Evolutionary conservation across 2,329 filamentous ascomycete genomes (phyloP).

Genomic region (Stemphylium vesicarium): DNA sequence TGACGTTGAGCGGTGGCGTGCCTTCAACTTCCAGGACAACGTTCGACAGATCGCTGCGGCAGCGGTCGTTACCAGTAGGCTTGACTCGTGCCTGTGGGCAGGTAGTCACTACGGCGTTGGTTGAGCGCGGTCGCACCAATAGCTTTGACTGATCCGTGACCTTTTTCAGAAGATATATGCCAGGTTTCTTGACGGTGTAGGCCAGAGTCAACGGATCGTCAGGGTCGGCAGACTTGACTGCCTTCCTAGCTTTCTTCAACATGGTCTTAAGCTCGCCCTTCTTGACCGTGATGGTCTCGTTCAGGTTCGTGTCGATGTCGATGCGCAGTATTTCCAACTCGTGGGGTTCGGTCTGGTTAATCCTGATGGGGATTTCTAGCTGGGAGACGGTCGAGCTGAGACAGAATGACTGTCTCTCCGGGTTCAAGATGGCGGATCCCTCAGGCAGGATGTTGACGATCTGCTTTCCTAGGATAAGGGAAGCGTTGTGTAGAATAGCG

Average conservation of each 20-base stretch:
- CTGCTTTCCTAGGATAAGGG: slow-evolving; percentile 92
- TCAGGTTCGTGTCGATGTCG: slow-evolving; percentile 79
- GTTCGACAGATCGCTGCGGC: slow-evolving; percentile 86
- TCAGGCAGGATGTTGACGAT: slow-evolving; percentile 98
- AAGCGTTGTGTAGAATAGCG: slow-evolving; percentile 87
- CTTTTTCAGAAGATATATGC: slow-evolving; percentile 82
- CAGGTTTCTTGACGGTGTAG: slow-evolving; percentile 81
- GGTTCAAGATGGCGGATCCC: slow-evolving; percentile 89
- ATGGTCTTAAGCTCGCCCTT: slow-evolving; percentile 77
- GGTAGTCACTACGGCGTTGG: slow-evolving; percentile 81
- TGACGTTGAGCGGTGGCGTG: slow-evolving; percentile 88
- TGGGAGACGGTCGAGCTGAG: slow-evolving; percentile 68
- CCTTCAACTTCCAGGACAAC: slow-evolving; percentile 83
- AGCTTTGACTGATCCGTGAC: slow-evolving; percentile 94
- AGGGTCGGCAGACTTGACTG: slow-evolving; percentile 54
- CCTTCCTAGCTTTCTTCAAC: slow-evolving; percentile 72
- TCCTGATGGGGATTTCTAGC: slow-evolving; percentile 78
- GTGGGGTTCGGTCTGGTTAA: slow-evolving; percentile 91
- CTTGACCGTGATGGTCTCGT: slow-evolving; percentile 79
- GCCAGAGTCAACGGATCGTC: slow-evolving; percentile 70
- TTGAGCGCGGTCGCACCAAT: slow-evolving; percentile 78
- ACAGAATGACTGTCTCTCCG: slow-evolving; percentile 80
- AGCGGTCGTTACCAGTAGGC: slow-evolving; percentile 70
- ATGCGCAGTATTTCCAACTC: slow-evolving; percentile 87
- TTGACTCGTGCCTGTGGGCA: slow-evolving; percentile 83